A percentile compares a stretch with the other conserved stretches of the same genome.
Conservation (phyloP, 2,329 filamentous ascomycete genomes). For the Talaromyces pinophilus region DNA sequence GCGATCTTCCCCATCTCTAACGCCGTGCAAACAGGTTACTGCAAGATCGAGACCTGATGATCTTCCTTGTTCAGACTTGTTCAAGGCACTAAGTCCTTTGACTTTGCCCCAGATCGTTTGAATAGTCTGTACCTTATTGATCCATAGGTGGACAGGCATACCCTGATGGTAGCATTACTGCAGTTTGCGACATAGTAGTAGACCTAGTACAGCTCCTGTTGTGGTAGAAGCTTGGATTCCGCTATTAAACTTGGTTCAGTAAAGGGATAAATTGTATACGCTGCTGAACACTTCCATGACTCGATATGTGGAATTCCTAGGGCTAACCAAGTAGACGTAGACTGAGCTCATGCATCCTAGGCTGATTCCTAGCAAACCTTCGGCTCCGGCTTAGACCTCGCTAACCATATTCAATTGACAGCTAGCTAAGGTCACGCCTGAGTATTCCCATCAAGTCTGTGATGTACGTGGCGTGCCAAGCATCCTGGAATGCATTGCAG, state of each 20-base stretch:
- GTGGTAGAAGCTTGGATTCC: background rate
- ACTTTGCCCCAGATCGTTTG: background rate
- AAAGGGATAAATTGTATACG: background rate
- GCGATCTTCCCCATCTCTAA: constrained; percentile 2
- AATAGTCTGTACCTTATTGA: constrained; percentile 4
- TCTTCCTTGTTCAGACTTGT: background rate
- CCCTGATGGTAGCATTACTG: background rate
- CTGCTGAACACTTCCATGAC: background rate
- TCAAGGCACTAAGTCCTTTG: background rate
- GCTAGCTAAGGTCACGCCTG: background rate
- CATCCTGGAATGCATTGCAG: constrained; percentile 19
- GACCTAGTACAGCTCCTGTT: background rate
- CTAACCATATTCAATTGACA: background rate
- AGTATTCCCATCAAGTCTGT: background rate
- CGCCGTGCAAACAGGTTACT: background rate
- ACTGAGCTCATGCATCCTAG: background rate
- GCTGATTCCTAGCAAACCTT: background rate
- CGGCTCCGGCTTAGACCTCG: background rate
- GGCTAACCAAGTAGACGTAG: background rate
- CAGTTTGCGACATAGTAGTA: background rate
- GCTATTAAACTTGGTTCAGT: background rate
- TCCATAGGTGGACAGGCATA: background rate
- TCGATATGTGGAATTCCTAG: background rate
- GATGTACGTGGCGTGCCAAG: constrained; percentile 22
- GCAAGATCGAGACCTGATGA: constrained; percentile 16